These are phyloP conservation scores for Cymbopogon flexuosus DNA, from an alignment of 202 grass and related monocot genomes.

Conservation along the genomic window DNA sequence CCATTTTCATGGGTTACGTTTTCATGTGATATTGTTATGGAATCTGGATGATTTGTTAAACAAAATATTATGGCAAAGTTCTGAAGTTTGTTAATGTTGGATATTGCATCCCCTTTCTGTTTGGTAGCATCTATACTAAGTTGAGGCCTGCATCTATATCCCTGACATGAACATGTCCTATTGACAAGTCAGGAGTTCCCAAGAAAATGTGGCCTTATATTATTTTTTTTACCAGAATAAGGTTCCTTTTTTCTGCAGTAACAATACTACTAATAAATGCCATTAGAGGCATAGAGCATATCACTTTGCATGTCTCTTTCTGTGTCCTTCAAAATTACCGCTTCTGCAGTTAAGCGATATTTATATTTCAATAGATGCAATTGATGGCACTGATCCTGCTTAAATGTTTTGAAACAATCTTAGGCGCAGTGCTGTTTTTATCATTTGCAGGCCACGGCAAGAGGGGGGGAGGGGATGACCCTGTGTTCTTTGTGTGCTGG, in stretches of 20 bases:
- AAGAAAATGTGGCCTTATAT: neutral
- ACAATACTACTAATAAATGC: neutral
- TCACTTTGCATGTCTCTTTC: neutral
- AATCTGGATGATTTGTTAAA: neutral
- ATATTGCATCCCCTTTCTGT: neutral
- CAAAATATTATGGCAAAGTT: neutral
- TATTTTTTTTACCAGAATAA: neutral
- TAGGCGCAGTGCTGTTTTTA: neutral
- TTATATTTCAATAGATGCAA: neutral
- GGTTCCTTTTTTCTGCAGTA: neutral
- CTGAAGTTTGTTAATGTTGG: neutral
- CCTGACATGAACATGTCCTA: neutral
- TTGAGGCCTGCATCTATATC: neutral
- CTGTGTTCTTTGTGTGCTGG: constrained; percentile 68
- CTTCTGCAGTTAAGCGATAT: neutral
- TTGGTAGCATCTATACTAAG: neutral
- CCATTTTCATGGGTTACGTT: neutral
- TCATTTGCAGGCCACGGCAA: constrained; percentile 47
- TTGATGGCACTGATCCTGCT: neutral
- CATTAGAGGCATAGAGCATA: neutral
- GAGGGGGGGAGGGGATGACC: constrained; percentile 72
- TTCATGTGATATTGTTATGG: neutral
- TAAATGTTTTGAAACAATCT: neutral
- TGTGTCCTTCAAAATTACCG: neutral
- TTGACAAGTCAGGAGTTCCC: neutral